Evolutionary conservation across 2,329 filamentous ascomycete species (phyloP).

Genomic region (Kalmusia sp.): DNA sequence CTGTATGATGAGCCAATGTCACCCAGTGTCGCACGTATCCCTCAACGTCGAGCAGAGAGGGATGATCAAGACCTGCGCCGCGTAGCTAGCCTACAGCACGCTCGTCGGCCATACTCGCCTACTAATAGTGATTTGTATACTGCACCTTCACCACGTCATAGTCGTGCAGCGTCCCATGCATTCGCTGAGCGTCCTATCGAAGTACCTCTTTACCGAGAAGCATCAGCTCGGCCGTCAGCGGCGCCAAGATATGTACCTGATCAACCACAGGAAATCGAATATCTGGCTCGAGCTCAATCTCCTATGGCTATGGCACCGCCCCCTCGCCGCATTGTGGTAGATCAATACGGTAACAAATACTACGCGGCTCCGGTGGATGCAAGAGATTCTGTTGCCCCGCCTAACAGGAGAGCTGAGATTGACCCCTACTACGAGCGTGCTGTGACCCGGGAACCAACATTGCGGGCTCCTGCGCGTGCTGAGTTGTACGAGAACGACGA

Average conservation of each 20-base stretch:
- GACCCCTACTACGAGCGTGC: constrained; percentile 72
- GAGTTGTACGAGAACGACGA: constrained; percentile 55
- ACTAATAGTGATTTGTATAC: constrained; percentile 44
- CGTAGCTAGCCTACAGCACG: constrained; percentile 56
- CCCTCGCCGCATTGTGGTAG: constrained; percentile 74
- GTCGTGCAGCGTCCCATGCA: constrained; percentile 52
- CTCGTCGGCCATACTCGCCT: constrained; percentile 53
- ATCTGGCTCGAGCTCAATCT: constrained; percentile 46
- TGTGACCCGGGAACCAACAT: constrained; percentile 59
- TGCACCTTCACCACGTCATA: constrained; percentile 42
- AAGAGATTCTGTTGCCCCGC: constrained; percentile 63
- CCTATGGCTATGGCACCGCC: constrained; percentile 54
- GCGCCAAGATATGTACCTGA: constrained; percentile 50
- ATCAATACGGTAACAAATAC: constrained; percentile 85
- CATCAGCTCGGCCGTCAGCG: constrained; percentile 44
- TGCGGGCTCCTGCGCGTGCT: constrained; percentile 56
- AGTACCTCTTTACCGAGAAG: constrained; percentile 46
- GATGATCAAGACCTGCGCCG: constrained; percentile 56
- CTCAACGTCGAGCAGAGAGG: constrained; percentile 47
- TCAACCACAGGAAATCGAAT: constrained; percentile 46
- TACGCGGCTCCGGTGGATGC: constrained; percentile 60
- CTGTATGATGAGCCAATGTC: constrained; percentile 52
- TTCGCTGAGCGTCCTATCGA: constrained; percentile 48
- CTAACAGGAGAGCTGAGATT: constrained; percentile 56
- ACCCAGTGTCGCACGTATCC: constrained; percentile 48